Evolutionary conservation across 306 rosid genomes (phyloP).

Genomic region (Citrullus mucosospermus): DNA sequence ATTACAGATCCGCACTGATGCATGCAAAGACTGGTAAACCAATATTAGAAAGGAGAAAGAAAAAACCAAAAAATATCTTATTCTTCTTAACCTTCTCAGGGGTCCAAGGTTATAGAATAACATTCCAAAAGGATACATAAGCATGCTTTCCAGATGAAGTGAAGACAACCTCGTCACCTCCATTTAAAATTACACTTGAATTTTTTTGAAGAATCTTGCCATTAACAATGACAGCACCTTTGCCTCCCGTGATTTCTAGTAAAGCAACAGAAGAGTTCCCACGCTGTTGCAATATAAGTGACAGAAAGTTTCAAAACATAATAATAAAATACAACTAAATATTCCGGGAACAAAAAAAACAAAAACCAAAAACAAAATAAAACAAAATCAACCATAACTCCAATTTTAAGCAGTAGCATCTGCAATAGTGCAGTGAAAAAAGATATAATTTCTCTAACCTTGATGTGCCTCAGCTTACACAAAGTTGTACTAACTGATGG

Average conservation of each 20-base stretch:
- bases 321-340: background rate
- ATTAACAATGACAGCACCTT: constrained; percentile 66
- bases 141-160: constrained; percentile 58
- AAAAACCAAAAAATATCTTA: background rate
- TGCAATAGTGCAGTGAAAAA: constrained; percentile 6
- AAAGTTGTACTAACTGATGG: constrained; percentile 39
- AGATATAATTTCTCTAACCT: constrained; percentile 35
- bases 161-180: constrained; percentile 90
- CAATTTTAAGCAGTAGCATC: background rate
- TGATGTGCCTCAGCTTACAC: constrained; percentile 71
- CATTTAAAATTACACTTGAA: constrained; percentile 40
- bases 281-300: constrained; percentile 35
- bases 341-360: background rate
- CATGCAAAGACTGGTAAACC: background rate
- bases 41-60: background rate
- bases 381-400: background rate
- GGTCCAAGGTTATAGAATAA: background rate
- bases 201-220: constrained; percentile 40
- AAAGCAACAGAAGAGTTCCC: constrained; percentile 55
- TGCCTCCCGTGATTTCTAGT: constrained; percentile 63
- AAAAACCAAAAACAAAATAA: background rate
- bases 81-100: background rate
- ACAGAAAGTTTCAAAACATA: background rate
- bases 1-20: background rate
- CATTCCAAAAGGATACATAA: constrained; percentile 79